A percentile compares a stretch with the other conserved stretches of the same genome.
Conservation (phyloP, 768 basidiomycete species). For the Phylloporus arenicola region DNA sequence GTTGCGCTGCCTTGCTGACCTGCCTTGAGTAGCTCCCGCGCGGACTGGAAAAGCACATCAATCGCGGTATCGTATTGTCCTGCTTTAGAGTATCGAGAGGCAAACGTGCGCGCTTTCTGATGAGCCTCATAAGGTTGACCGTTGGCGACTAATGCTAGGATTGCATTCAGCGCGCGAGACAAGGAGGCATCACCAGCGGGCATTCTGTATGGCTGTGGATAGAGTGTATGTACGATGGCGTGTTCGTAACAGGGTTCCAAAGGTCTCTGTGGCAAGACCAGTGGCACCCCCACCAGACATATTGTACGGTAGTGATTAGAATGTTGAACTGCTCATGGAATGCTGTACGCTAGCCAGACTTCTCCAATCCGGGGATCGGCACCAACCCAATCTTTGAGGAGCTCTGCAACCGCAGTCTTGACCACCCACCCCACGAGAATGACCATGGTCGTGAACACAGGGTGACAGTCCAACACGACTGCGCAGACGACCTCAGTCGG, state of each 20-base stretch:
- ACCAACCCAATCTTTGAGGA: conserved; percentile 67
- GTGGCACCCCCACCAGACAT: conserved; percentile 5
- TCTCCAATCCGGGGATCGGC: conserved; percentile 52
- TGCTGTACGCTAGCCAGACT: conserved; percentile 79
- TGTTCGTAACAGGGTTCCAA: conserved; percentile 15
- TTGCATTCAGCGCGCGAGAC: conserved; percentile 66
- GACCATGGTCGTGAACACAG: conserved; percentile 67
- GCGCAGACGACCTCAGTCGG: neutral
- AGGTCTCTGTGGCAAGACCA: conserved; percentile 11
- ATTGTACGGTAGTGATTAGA: conserved; percentile 2
- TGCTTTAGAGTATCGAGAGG: conserved; percentile 79
- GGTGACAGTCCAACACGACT: conserved; percentile 79
- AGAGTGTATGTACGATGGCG: neutral
- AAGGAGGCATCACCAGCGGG: conserved; percentile 37
- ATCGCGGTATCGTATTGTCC: conserved; percentile 81
- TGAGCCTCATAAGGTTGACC: conserved; percentile 88
- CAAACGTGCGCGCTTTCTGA: conserved; percentile 94
- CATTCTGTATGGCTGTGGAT: conserved; percentile 18
- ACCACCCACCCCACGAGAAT: conserved; percentile 69
- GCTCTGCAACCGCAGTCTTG: conserved; percentile 57
- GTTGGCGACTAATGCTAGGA: conserved; percentile 62
- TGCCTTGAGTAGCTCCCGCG: conserved; percentile 81
- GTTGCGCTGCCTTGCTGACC: conserved; percentile 87
- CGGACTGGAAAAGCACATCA: conserved; percentile 88
- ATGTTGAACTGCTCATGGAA: conserved; percentile 40